A percentile compares a stretch with the other conserved stretches of the same genome.
phyloP scores from a whole-genome alignment of 345 rosid species.

The Isatis tinctoria region DNA sequence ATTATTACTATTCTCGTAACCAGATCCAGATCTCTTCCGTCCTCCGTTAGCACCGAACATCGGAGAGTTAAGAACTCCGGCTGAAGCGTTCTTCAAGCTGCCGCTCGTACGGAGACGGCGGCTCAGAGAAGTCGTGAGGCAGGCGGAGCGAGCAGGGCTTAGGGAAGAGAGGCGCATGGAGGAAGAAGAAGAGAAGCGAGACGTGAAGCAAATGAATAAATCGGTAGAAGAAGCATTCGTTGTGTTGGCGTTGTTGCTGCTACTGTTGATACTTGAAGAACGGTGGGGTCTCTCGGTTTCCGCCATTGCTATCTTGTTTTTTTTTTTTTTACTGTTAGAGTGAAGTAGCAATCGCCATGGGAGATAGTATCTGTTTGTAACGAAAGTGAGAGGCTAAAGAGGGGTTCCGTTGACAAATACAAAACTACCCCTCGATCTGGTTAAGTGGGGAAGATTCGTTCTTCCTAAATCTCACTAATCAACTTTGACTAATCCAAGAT shows the following conservation, averaged over 20 bases:
- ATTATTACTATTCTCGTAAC: slow-evolving; percentile 18
- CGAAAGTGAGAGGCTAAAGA: slow-evolving; percentile 1
- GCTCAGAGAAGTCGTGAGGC: slow-evolving; percentile 77
- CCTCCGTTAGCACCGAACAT: slow-evolving; percentile 64
- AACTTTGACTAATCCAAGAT: slow-evolving; percentile 2
- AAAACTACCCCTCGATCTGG: slow-evolving; percentile 6
- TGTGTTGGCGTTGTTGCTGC: slow-evolving; percentile 28
- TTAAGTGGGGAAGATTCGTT: slow-evolving; percentile 7
- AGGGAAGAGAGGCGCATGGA: slow-evolving; percentile 89
- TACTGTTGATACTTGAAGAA: slow-evolving; percentile 41
- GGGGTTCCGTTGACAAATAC: neutral
- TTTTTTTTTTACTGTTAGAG: slow-evolving; percentile 28
- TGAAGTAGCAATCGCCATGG: slow-evolving; percentile 10
- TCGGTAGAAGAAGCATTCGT: slow-evolving; percentile 35
- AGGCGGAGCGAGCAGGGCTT: slow-evolving; percentile 83
- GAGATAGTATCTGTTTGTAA: slow-evolving; percentile 7
- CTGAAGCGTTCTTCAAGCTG: slow-evolving; percentile 49
- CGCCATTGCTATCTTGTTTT: slow-evolving; percentile 39
- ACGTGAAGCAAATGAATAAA: slow-evolving; percentile 82
- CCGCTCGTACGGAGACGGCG: slow-evolving; percentile 66
- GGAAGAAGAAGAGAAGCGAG: slow-evolving; percentile 77
- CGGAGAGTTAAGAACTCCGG: slow-evolving; percentile 75
- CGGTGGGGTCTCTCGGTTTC: slow-evolving; percentile 77
- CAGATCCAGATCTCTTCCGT: slow-evolving; percentile 65
- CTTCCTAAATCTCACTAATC: neutral